Conservation (phyloP, 139 green algal genomes). For the Trebouxia sp. region DNA sequence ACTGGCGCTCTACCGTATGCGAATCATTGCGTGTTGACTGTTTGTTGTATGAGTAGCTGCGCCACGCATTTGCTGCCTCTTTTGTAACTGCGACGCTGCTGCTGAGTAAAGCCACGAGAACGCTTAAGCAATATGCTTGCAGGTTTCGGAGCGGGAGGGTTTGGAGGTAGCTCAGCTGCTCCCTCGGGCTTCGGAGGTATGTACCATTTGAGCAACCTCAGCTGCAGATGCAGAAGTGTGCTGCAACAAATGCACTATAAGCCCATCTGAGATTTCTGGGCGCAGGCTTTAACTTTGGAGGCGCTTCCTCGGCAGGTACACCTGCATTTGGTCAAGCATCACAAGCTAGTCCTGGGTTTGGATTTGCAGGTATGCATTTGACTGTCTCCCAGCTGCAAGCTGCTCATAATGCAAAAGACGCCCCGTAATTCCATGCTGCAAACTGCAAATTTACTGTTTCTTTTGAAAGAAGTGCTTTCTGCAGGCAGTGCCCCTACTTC, state of each 20-base stretch:
- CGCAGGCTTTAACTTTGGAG: slow-evolving; percentile 3
- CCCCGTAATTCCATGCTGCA: too few species aligned
- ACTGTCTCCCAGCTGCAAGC: background rate
- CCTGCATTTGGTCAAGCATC: slow-evolving; percentile 25
- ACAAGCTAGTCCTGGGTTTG: background rate
- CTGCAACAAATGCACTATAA: too few species aligned
- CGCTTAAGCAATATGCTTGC: too few species aligned
- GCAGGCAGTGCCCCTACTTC: background rate
- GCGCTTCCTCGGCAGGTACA: background rate
- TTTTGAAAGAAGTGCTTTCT: too few species aligned
- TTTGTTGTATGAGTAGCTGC: background rate
- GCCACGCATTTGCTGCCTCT: background rate
- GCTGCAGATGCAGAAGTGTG: too few species aligned
- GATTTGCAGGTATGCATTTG: background rate
- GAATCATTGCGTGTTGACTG: too few species aligned
- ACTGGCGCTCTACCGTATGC: too few species aligned
- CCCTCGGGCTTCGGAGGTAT: slow-evolving; percentile 15
- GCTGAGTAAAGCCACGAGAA: too few species aligned
- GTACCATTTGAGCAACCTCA: too few species aligned
- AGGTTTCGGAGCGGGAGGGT: background rate
- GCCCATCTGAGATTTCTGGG: too few species aligned
- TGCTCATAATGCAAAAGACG: too few species aligned
- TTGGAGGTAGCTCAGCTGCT: background rate
- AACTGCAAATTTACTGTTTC: too few species aligned
- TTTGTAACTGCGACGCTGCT: background rate